Evolutionary conservation across 345 rosid species (phyloP).

Genomic region (Salix koriyanagi): DNA sequence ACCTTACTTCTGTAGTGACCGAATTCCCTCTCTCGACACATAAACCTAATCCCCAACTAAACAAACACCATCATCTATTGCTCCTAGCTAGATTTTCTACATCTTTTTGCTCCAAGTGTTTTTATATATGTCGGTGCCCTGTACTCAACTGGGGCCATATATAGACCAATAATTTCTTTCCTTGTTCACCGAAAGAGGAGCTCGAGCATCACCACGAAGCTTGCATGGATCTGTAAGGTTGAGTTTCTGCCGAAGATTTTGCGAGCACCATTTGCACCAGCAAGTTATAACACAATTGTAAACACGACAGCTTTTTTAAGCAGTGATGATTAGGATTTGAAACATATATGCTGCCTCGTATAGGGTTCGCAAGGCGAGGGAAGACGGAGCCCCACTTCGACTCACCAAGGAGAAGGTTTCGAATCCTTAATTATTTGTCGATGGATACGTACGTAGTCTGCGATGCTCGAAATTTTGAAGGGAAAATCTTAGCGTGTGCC

Average conservation of each 20-base stretch:
- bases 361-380: background rate
- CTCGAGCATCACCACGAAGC: background rate
- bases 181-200: background rate
- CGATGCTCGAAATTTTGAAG: too few relatives aligned
- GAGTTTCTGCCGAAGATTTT: background rate
- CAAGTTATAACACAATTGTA: background rate
- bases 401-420: too few relatives aligned
- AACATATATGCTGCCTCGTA: too few relatives aligned
- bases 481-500: background rate
- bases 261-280: background rate
- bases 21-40: background rate
- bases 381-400: too few relatives aligned
- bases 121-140: background rate
- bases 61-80: constrained; percentile 13
- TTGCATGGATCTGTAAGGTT: background rate
- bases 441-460: too few relatives aligned
- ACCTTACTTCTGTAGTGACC: constrained; percentile 15
- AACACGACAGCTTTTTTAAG: background rate
- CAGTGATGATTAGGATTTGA: too few relatives aligned
- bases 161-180: background rate
- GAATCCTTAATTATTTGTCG: too few relatives aligned
- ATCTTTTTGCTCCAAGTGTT: background rate
- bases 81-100: constrained; percentile 27
- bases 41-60: background rate
- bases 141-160: background rate